phyloP scores from a whole-genome alignment of 2,329 filamentous ascomycete species.

The Colletotrichum gigasporum region DNA sequence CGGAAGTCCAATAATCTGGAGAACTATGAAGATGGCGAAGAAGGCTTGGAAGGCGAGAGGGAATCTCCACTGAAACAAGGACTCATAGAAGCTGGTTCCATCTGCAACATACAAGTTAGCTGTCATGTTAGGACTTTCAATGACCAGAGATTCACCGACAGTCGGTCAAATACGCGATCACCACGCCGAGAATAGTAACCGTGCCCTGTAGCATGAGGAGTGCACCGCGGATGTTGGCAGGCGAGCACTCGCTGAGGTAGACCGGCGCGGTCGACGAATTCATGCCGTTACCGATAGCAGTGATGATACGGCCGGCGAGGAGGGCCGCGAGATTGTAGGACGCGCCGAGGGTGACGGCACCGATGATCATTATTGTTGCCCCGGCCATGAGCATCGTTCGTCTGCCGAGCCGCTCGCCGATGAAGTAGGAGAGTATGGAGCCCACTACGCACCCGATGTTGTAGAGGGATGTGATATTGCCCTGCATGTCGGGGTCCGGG shows the following conservation, averaged over 20 bases:
- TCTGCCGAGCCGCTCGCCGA: conserved; percentile 52
- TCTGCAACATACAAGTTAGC: too few relatives aligned
- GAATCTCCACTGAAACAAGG: conserved; percentile 37
- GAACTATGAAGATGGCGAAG: conserved; percentile 46
- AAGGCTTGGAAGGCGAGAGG: conserved; percentile 49
- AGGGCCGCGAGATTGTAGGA: conserved; percentile 51
- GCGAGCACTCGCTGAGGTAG: conserved; percentile 44
- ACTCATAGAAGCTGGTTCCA: neutral
- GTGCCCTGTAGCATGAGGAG: conserved; percentile 60
- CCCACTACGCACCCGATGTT: conserved; percentile 45
- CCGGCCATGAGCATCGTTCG: conserved; percentile 51
- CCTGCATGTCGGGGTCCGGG: conserved; percentile 47
- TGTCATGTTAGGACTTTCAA: too few relatives aligned
- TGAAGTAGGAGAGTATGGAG: conserved; percentile 42
- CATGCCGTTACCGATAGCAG: conserved; percentile 52
- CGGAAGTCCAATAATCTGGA: conserved; percentile 45
- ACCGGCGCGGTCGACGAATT: conserved; percentile 51
- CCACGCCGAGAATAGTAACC: conserved; percentile 55
- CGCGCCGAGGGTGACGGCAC: conserved; percentile 50
- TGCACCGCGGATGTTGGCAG: conserved; percentile 54
- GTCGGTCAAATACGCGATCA: conserved; percentile 51
- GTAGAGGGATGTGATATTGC: conserved; percentile 44
- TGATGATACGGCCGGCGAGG: conserved; percentile 55
- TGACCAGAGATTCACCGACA: too few relatives aligned
- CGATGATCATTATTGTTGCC: conserved; percentile 52